Evolutionary conservation across 768 basidiomycete genomes (phyloP), one percentile per base, ranked within the genome.

Genomic region (Mycena olivaceomarginata): DNA sequence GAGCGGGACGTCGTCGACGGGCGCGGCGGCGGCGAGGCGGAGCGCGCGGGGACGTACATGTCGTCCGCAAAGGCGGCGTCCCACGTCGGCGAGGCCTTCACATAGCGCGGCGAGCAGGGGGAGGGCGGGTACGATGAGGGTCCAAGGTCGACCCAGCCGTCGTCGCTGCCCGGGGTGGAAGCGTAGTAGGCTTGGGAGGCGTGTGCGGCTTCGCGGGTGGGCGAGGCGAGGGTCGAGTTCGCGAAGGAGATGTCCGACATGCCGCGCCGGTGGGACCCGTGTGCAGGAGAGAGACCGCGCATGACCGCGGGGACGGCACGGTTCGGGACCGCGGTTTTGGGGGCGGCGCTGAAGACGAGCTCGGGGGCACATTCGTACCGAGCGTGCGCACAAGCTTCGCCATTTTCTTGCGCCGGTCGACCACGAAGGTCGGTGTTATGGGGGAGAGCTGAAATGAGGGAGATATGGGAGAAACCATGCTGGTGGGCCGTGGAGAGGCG

Each of bases 381-480:
- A 90, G 85, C 66, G 87, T 87, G 48, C 88, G 88, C 10, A 81
- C 79, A 69, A 90, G 86, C 83, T 90, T 90, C n/a, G 87, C 88
- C 78, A 79, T 75, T 83, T 89, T 86, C 59, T 85, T 85, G 76
- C 82, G 85, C 66, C 88, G 81, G 46, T 87, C 86, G 12, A 63
- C 72, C 15, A 41, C 70, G 25, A 70, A 74, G 12, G 57, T 48
- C 11, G 77, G 77, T 0, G 77, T 70, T 5, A 63, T 11, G 6
- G 72, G 77, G 6, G 67, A 48, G 22, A 56, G 18, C n/a, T 60
- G 62, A 60, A 41, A 39, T 22, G 15, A 15, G 25, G 63, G 37
- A 39, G 72, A 39, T 37, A 57, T 25, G 18, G 68, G 72, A 11
- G 69, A 67, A 37, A 56, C 45, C 56, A 22, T 16, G 69, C 31